Conservation (phyloP, 352 stramenopile species). For the Globisporangium spiculum region DNA sequence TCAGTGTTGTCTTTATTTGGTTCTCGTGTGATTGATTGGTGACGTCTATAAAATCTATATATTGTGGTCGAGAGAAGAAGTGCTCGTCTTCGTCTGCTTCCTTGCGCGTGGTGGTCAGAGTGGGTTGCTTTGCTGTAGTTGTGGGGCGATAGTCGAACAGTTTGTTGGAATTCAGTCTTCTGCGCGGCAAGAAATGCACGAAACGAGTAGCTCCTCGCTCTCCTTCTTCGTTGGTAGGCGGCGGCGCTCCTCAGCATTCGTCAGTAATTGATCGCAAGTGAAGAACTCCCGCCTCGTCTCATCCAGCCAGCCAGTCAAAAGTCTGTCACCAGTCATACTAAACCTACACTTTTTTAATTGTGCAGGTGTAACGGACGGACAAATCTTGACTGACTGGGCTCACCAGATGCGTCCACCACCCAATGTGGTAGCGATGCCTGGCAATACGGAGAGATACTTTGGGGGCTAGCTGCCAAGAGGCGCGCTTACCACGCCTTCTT, state of each 20-base stretch:
- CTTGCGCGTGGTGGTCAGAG: not conserved
- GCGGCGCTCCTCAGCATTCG: not conserved
- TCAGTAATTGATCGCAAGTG: not conserved
- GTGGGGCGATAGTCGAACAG: not conserved
- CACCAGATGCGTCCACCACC: not conserved
- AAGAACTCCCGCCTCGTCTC: not conserved
- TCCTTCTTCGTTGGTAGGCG: not conserved
- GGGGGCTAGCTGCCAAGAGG: too few species aligned
- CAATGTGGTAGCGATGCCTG: slow-evolving; percentile 3
- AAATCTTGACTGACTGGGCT: slow-evolving; percentile 1
- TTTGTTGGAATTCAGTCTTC: slow-evolving; percentile 2
- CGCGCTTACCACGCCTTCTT: slow-evolving; percentile 25
- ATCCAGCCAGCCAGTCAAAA: not conserved
- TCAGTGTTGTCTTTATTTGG: slow-evolving; percentile 1
- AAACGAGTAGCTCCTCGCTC: slow-evolving; percentile 1
- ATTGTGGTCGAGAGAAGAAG: not conserved
- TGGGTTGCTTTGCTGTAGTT: not conserved
- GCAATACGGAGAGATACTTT: not conserved
- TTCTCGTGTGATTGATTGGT: not conserved
- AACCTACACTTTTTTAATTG: slow-evolving; percentile 10
- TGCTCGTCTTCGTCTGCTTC: not conserved
- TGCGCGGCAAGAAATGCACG: slow-evolving; percentile 5
- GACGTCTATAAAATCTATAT: slow-evolving; percentile 18
- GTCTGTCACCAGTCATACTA: slow-evolving; percentile 1
- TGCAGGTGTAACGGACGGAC: not conserved